Evolutionary conservation across 2,329 filamentous ascomycete species (phyloP).

Genomic region (Paraphaeosphaeria sporulosa): DNA sequence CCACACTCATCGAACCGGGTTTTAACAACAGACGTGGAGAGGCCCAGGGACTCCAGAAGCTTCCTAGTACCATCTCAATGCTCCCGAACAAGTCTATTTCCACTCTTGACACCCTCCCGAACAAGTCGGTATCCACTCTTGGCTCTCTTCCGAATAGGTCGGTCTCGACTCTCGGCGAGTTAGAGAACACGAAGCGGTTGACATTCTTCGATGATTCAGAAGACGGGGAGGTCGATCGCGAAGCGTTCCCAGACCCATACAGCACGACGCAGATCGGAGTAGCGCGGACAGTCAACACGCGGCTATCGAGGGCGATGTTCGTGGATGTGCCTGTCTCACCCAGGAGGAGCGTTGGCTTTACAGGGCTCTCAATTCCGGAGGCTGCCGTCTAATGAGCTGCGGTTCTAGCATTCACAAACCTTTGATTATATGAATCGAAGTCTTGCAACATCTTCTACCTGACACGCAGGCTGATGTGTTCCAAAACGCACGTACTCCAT

Average conservation of each 20-base stretch:
- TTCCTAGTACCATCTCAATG: conserved; percentile 8
- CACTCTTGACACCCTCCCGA: not conserved
- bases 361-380: not conserved
- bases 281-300: conserved; percentile 9
- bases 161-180: not conserved
- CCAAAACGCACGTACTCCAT: not conserved
- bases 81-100: conserved; percentile 3
- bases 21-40: not conserved
- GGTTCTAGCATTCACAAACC: not conserved
- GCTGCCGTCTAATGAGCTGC: not conserved
- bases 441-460: not conserved
- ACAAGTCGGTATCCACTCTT: not conserved
- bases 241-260: conserved; percentile 1
- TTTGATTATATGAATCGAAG: not conserved
- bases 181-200: conserved; percentile 1
- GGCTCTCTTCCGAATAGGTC: not conserved
- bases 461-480: not conserved
- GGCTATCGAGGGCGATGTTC: conserved; percentile 3
- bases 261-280: not conserved
- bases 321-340: conserved; percentile 11
- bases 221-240: conserved; percentile 6
- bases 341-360: not conserved
- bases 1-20: conserved; percentile 20
- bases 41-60: conserved; percentile 4
- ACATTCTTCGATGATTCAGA: conserved; percentile 13